Percentiles rank a stretch among this genome's conserved stretches.
These are phyloP conservation scores for Candolleomyces aberdarensis DNA, from an alignment of 768 basidiomycete genomes.

Conservation along the genomic window DNA sequence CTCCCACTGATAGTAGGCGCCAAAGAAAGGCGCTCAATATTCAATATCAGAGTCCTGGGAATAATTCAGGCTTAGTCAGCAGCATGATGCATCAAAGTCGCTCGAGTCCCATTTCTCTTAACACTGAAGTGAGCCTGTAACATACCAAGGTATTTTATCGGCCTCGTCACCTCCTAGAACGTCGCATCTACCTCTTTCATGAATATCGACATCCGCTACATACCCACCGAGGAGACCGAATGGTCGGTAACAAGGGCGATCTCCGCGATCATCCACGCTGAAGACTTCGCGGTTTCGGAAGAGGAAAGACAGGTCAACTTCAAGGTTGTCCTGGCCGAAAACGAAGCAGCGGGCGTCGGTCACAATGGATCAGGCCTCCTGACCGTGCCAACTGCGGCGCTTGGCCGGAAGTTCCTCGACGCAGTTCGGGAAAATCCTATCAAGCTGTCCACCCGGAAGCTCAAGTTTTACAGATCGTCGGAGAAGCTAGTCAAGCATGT, in stretches of 20 bases:
- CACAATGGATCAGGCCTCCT: slow-evolving; percentile 53
- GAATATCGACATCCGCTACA: slow-evolving; percentile 7
- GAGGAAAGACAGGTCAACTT: slow-evolving; percentile 54
- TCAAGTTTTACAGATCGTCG: slow-evolving; percentile 29
- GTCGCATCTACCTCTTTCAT: neutral
- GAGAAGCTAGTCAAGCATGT: slow-evolving; percentile 13
- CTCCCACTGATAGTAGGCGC: too few species aligned
- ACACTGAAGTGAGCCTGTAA: neutral
- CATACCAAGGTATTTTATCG: slow-evolving; percentile 1
- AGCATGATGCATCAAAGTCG: neutral
- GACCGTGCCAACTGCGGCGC: slow-evolving; percentile 31
- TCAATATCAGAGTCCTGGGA: too few species aligned
- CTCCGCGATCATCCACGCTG: slow-evolving; percentile 54
- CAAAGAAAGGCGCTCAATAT: too few species aligned
- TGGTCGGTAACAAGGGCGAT: slow-evolving; percentile 61
- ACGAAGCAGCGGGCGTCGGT: slow-evolving; percentile 43
- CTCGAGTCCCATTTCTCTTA: neutral
- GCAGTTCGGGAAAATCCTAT: slow-evolving; percentile 42
- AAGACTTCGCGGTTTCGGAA: slow-evolving; percentile 40
- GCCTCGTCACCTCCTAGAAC: neutral
- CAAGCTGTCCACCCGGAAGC: slow-evolving; percentile 36
- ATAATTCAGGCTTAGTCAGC: too few species aligned
- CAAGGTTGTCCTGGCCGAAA: slow-evolving; percentile 48
- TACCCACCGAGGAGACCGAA: slow-evolving; percentile 1
- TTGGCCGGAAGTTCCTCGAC: slow-evolving; percentile 46